phyloP scores from a whole-genome alignment of 129 eudicot species.

The Flaveria robusta region DNA sequence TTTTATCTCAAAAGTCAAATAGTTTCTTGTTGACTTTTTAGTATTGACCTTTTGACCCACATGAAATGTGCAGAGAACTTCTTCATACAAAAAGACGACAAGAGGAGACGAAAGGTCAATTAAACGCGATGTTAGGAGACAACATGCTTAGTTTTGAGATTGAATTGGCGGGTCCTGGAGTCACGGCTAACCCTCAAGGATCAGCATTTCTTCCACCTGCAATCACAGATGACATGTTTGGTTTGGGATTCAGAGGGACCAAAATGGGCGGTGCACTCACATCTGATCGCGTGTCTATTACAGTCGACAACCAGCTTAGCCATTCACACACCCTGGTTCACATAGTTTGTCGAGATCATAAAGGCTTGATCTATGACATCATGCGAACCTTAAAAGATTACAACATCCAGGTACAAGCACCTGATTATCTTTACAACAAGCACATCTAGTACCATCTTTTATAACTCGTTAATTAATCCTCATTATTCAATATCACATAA shows the following conservation, averaged over 20 bases:
- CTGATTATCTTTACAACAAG: not conserved
- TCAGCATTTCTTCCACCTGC: slow-evolving; percentile 50
- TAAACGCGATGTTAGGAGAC: slow-evolving; percentile 41
- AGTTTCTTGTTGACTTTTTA: not conserved
- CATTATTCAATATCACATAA: not conserved
- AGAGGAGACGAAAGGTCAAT: slow-evolving; percentile 43
- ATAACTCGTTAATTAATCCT: not conserved
- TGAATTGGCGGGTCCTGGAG: slow-evolving; percentile 43
- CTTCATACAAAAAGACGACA: slow-evolving; percentile 51
- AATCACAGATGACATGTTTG: slow-evolving; percentile 36
- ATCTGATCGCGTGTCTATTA: slow-evolving; percentile 34
- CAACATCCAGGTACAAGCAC: slow-evolving; percentile 46
- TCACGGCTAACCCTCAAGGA: slow-evolving; percentile 39
- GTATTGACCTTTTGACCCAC: slow-evolving; percentile 12
- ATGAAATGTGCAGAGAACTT: slow-evolving; percentile 39
- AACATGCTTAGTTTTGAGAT: slow-evolving; percentile 51
- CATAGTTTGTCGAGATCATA: slow-evolving; percentile 51
- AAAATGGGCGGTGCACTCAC: slow-evolving; percentile 17
- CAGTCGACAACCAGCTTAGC: slow-evolving; percentile 47
- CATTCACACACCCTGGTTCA: slow-evolving; percentile 52
- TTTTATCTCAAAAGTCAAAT: slow-evolving; percentile 25
- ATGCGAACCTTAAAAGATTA: slow-evolving; percentile 54
- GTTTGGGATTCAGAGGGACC: slow-evolving; percentile 31
- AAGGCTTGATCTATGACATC: slow-evolving; percentile 52
- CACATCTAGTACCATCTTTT: not conserved